phyloP scores from a whole-genome alignment of 1,139 yeast genomes.

The Hemisphaericaspora subhashii region DNA sequence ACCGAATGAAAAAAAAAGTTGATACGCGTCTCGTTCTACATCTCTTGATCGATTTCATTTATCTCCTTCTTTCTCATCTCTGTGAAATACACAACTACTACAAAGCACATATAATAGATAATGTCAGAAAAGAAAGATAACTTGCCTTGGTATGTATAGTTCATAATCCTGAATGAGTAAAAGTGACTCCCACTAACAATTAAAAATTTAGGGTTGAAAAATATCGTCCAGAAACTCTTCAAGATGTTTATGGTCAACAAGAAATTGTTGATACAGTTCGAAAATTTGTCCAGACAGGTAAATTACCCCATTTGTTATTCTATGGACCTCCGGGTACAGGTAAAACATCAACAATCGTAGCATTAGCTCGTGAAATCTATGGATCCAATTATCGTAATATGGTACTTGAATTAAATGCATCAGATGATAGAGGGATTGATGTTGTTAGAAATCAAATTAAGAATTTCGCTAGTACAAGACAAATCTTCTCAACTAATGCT shows the following conservation, averaged over 20 bases:
- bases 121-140: conserved; percentile 24
- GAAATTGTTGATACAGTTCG: conserved; percentile 81
- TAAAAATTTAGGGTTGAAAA: conserved; percentile 76
- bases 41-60: background rate
- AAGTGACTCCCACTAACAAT: conserved; percentile 12
- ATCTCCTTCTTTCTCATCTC: background rate
- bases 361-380: conserved; percentile 87
- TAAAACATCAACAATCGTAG: conserved; percentile 90
- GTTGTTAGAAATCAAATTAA: conserved; percentile 84
- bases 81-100: no score
- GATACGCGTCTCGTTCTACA: conserved; percentile 3
- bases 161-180: background rate
- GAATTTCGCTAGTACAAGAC: conserved; percentile 86
- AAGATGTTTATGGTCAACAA: conserved; percentile 89
- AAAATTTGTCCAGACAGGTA: conserved; percentile 79
- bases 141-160: conserved; percentile 44
- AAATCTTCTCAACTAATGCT: conserved; percentile 68
- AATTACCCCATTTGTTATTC: conserved; percentile 84
- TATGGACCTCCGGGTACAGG: conserved; percentile 99
- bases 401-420: conserved; percentile 89
- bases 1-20: conserved; percentile 1
- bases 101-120: conserved; percentile 2
- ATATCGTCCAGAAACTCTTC: conserved; percentile 81
- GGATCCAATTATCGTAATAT: conserved; percentile 81
- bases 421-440: conserved; percentile 85